Conservation (phyloP, 1,284 basidiomycete species). For the Cryptococcus sp. region DNA sequence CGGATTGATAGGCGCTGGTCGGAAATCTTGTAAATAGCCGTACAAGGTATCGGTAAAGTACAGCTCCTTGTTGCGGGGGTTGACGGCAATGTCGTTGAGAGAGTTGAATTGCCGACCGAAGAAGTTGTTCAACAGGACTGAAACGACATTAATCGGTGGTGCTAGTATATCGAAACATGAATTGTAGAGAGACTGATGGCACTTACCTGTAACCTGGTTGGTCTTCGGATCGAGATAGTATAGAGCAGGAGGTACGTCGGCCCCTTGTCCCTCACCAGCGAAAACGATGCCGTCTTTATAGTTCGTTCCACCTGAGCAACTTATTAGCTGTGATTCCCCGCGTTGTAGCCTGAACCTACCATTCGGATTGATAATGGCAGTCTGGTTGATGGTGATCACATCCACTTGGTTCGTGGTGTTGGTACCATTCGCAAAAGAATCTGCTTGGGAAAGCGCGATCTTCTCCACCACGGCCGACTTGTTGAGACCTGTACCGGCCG, state of each 20-base stretch:
- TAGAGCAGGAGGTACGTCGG: slow-evolving; percentile 62
- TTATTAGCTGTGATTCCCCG: slow-evolving; percentile 4
- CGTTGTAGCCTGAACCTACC: slow-evolving; percentile 48
- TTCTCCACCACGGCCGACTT: slow-evolving; percentile 57
- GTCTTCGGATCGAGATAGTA: slow-evolving; percentile 69
- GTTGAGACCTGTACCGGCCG: slow-evolving; percentile 53
- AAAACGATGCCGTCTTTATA: slow-evolving; percentile 62
- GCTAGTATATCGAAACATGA: background rate
- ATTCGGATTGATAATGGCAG: slow-evolving; percentile 71
- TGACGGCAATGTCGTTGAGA: slow-evolving; percentile 73
- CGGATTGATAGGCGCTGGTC: slow-evolving; percentile 64
- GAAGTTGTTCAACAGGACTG: slow-evolving; percentile 66
- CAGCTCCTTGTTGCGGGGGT: slow-evolving; percentile 55
- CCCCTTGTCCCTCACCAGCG: slow-evolving; percentile 66
- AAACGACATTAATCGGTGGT: background rate
- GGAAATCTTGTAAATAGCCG: slow-evolving; percentile 64
- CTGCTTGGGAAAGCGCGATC: slow-evolving; percentile 53
- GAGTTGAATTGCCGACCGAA: slow-evolving; percentile 79
- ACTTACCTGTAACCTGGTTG: slow-evolving; percentile 59
- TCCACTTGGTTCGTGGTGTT: slow-evolving; percentile 55
- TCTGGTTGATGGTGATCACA: slow-evolving; percentile 52
- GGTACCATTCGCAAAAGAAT: slow-evolving; percentile 53
- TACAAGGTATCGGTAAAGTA: slow-evolving; percentile 60
- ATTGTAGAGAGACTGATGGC: background rate
- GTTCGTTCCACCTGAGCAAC: slow-evolving; percentile 65